Base-by-base conservation (phyloP, 2,329 filamentous ascomycete species). In the Pyrenochaeta sp. region DNA sequence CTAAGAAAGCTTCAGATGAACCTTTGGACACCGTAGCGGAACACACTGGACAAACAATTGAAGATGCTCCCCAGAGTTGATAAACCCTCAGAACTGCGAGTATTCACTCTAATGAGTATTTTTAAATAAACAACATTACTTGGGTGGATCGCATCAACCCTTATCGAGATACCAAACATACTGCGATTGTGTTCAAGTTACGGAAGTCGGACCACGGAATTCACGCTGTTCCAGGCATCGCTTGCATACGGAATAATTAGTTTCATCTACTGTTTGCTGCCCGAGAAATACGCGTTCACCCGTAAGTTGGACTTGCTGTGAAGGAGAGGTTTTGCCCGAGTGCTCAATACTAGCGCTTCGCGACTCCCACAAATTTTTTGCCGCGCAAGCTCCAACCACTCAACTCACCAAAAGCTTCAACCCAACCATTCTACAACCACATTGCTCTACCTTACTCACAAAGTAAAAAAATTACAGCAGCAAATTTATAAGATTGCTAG, bases 1-100 rank as follows among this genome's bases (percentile, higher is more conserved):
- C 71, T 2, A 72, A 72, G 60, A 74, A 72, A 51, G 37, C 49
- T 21, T 59, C 30, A 7, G 59, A 51, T 30, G 59, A 41, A 12
- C 56, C 15, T 21, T 41, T 21, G 12, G 50, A 54, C 12, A 39
- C 17, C 12, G 45, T 23, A 17, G 43, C 21, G 6, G 42, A 51
- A 9, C 35, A 35, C 14, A 36, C 20, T 1, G 46, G 37, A 20
- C 23, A 20, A 27, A 29, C 29, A 23, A n/a, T n/a, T 29, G 48
- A 36, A 14, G 27, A 35, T 27, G 18, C n/a, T 39, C 9, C 7
- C 18, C 36, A 39, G 3, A 21, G 18, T 39, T 39, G 18, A 39
- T 7, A 14, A 2, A 10, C 4, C 23, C 11, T 21, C 17, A 37
- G n/a, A n/a, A n/a, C n/a, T n/a, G n/a, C n/a, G n/a, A n/a, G n/a